Base-by-base conservation (phyloP, 192 early-diverging fungal genomes). In the Phlyctochytrium planicorne region DNA sequence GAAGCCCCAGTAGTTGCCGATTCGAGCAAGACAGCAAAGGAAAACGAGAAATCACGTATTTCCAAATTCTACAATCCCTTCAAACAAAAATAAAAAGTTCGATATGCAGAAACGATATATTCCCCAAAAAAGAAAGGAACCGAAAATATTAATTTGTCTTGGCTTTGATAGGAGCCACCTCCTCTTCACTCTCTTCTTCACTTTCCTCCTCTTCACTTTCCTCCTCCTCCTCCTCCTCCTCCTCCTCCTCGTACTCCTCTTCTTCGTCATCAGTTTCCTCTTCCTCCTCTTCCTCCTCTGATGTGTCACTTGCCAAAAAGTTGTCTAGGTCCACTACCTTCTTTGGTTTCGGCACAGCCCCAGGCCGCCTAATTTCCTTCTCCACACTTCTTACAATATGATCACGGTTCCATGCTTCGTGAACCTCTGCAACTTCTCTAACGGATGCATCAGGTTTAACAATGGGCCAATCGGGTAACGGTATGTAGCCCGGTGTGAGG, bases 401-500 rank as follows among this genome's bases (percentile, higher is more conserved):
- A 33, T 81, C 75, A 23, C 74, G 61, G 34, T 68, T 68, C 75
- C 75, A 77, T 30, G 37, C 32, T 53, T 81, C 34, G 12, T 53
- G 36, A 50, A 40, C 61, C 47, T 74, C 70, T 3, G 53, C 0
- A 2, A 71, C 76, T 30, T 70, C 35, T 1, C 82, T 82, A 17
- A 84, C 72, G 0, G 81, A 74, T 0, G 80, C 62, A 57, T 89
- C 85, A 0, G 87, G 83, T 31, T 80, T 77, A 33, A 74, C 71
- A 3, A 75, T 60, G 0, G 93, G 88, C 90, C 92, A 97, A 31
- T 91, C 88, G 3, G 93, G 89, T 59, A 98, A 76, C 12, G 88
- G 75, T 53, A 87, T 81, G 72, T 97, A 96, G 20, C 91, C 91
- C 14, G 59, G 23, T 29, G 75, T 60, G 6, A 65, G 6, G n/a